Evolutionary conservation across 192 early-diverging fungal species (phyloP), one percentile per base, ranked within the genome.

Genomic region (Cetraspora pellucida): DNA sequence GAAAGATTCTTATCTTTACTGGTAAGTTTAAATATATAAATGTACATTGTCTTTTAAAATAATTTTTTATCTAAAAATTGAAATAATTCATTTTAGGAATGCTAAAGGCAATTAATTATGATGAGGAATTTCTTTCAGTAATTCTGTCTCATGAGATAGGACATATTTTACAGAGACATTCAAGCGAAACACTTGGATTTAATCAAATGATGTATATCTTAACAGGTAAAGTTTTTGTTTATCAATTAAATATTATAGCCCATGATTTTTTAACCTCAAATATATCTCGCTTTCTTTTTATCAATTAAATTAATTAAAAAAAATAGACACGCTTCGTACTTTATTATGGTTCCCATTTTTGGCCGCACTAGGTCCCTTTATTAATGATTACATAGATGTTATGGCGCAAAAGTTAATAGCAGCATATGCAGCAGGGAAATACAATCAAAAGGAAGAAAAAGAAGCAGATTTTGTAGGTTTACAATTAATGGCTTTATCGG

Each of bases 71-170:
- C 10, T 52, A 11, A 27, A 37, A 37, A 2, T 1, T 37, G 37
- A 69, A 25, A 23, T 47, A 27, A 70, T 49, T 49, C 30, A 50
- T 37, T 50, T 17, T 50, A 70, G 68, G 68, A 37, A 49, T 43
- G 68, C 28, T 70, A 19, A 70, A 70, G 6, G 13, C 47, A 30
- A 70, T 70, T 30, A 25, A 81, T 27, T 83, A 87, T 47, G 77
- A 89, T 27, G 77, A 82, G 23, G 83, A 81, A 43, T 77, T 81
- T 28, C 68, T 87, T 30, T 86, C 88, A 25, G 85, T 84, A 3
- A 85, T 86, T 25, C 63, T 89, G 14, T 80, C 85, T 17, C 88
- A 89, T 72, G 88, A 89, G 47, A 81, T 89, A n/a, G 86, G 85
- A 1, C 88, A 89, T 72, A 79, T 83, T 0, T 78, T 89, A 27